These are phyloP conservation scores for Termitomyces sp. DNA, from an alignment of 768 basidiomycete genomes.

Conservation along the genomic window DNA sequence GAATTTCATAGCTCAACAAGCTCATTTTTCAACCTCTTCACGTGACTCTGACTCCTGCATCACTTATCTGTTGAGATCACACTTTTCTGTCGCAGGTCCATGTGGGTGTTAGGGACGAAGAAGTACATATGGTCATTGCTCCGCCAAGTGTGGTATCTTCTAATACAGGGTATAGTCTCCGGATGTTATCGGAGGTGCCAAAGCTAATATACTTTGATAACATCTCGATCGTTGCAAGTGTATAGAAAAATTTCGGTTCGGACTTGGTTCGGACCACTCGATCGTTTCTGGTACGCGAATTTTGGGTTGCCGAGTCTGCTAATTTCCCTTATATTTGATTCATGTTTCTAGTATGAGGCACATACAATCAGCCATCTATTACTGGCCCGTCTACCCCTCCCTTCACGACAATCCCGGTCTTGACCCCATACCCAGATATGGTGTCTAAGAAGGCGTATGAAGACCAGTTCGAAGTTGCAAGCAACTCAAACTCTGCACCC, in stretches of 20 bases:
- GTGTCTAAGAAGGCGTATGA: conserved; percentile 28
- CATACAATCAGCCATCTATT: neutral
- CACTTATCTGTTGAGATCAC: neutral
- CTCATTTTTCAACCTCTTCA: neutral
- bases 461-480: conserved; percentile 23
- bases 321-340: neutral
- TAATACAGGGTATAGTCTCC: neutral
- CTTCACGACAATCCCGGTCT: neutral
- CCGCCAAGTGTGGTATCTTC: neutral
- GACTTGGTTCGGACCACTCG: neutral
- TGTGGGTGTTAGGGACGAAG: neutral
- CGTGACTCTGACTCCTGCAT: neutral
- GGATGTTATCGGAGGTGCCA: neutral
- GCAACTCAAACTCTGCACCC: conserved; percentile 19
- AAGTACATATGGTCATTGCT: neutral
- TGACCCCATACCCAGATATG: conserved; percentile 12
- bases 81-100: neutral
- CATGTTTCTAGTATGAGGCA: neutral
- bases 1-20: neutral
- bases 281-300: neutral
- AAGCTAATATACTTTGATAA: neutral
- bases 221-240: neutral
- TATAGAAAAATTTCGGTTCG: neutral
- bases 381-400: too few relatives aligned
- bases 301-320: neutral